Base-by-base conservation (phyloP, 148 eudicot genomes). In the Arctostaphylos glauca region DNA sequence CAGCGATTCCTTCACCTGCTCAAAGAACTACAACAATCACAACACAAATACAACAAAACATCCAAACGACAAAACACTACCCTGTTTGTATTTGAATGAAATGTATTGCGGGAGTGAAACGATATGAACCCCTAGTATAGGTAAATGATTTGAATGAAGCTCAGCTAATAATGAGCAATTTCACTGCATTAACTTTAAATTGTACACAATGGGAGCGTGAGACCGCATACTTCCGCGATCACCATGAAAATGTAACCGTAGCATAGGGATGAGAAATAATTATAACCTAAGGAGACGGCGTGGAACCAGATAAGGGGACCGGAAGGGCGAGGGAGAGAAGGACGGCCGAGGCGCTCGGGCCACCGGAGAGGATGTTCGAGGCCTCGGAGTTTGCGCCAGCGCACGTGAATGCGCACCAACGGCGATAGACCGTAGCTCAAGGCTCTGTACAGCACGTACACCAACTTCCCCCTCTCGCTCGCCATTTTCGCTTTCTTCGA, bases 301-400 rank as follows among this genome's bases (percentile, higher is more conserved):
- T 96, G 98, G 82, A 96, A 93, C 96, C 95, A 96, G 75, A 94
- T 58, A 83, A 96, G 98, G 58, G 84, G 86, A 21, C 98, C 98
- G 9, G 85, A 72, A 47, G 98, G 98, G n/a, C 98, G 96, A 43
- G 86, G 86, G 16, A 88, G 87, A 23, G 98, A 96, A 74, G 98
- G 91, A 47, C 81, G 81, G 82, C 95, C 98, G 77, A 96, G 88
- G 58, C 98, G 98, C 81, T 96, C 98, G 0, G 82, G 91, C 95
- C 95, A 96, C 48, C 98, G 93, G 60, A 85, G 74, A 14, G 90
- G 89, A 64, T 96, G 98, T 47, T 96, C 98, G 55, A 89, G 92
- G 64, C 93, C 92, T 16, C 91, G 93, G 78, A 88, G 78, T 88
- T 81, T 90, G 87, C 98, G 97, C 87, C 90, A 93, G 18, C 84